Base-by-base conservation (phyloP, 257 asterid species). In the Osmanthus fragrans region DNA sequence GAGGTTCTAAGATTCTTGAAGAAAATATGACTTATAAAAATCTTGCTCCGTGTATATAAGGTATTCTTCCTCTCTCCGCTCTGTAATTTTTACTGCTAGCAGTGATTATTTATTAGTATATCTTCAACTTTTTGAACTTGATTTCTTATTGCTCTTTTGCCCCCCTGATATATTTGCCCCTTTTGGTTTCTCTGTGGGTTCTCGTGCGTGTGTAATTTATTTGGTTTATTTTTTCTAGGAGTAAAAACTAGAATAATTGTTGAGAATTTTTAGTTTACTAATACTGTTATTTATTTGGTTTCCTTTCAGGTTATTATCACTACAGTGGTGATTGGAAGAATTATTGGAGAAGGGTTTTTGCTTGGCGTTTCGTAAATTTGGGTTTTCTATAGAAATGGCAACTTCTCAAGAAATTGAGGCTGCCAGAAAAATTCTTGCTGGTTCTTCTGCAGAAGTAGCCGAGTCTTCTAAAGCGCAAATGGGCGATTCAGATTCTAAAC, bases 361-460 rank as follows among this genome's bases (percentile, higher is more conserved):
- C 29, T 36, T 27, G 54, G 65, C 36, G 16, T 8, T 25, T 27
- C 69, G 4, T 25, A 25, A 63, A 39, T 64, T 78, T 72, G 66
- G 36, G 81, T 33, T 79, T 18, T 25, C 69, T 10, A 73, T 49
- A 27, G 69, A 72, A 67, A 80, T 80, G 90, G 83, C 72, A 2
- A 54, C 79, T 15, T 33, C 60, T 73, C 82, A 36, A 16, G 81
- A 80, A 51, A 70, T 45, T 47, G 51, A 77, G 69, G 82, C 74
- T 30, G 80, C 74, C 30, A 40, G 67, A 13, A 23, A 71, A 64
- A 33, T 70, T 72, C 66, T 82, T 37, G 79, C 71, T 23, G 73
- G 75, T 30, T 65, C 27, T 15, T 63, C 85, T 71, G 84, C 70
- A 69, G 67, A 37, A n/a, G 37, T 63, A 18, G 54, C 63, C 12